A percentile compares a stretch with the other conserved stretches of the same genome.
Evolutionary conservation across 768 basidiomycete species (phyloP).

Genomic region (Lactarius quietus): DNA sequence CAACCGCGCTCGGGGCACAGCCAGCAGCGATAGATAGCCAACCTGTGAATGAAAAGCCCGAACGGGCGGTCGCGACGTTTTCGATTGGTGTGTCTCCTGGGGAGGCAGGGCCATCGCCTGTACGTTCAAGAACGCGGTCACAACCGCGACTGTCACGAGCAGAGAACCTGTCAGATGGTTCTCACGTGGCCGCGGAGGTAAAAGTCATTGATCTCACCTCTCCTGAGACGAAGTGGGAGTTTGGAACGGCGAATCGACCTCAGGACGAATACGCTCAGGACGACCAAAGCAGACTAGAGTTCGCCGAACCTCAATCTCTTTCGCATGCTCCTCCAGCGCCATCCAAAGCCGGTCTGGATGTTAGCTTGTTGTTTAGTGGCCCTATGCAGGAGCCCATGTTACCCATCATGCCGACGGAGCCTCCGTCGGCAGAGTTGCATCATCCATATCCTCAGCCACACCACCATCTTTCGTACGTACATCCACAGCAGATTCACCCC

Average conservation of each 20-base stretch:
- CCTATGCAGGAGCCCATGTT: slow-evolving; percentile 6
- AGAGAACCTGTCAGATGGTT: slow-evolving; percentile 4
- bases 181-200: slow-evolving; percentile 8
- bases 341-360: slow-evolving; percentile 11
- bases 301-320: not conserved
- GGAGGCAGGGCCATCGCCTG: slow-evolving; percentile 32
- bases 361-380: slow-evolving; percentile 22
- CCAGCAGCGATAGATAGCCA: not conserved
- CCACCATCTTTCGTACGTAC: slow-evolving; percentile 10
- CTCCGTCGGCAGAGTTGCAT: slow-evolving; percentile 16
- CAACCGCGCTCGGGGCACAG: slow-evolving; percentile 10
- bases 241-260: slow-evolving; percentile 43
- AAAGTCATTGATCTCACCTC: slow-evolving; percentile 37
- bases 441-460: slow-evolving; percentile 16
- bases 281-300: slow-evolving; percentile 5
- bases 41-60: slow-evolving; percentile 24
- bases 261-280: slow-evolving; percentile 14
- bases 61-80: slow-evolving; percentile 38
- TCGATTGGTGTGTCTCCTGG: slow-evolving; percentile 45
- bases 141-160: slow-evolving; percentile 16
- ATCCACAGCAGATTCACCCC: slow-evolving; percentile 14
- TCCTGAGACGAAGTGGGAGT: slow-evolving; percentile 48
- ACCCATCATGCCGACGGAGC: slow-evolving; percentile 6
- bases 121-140: slow-evolving; percentile 35
- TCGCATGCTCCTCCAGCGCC: not conserved